Percentiles rank a stretch among this genome's conserved stretches.
Conservation (phyloP, 306 rosid species). For the Dalbergia cultrata region DNA sequence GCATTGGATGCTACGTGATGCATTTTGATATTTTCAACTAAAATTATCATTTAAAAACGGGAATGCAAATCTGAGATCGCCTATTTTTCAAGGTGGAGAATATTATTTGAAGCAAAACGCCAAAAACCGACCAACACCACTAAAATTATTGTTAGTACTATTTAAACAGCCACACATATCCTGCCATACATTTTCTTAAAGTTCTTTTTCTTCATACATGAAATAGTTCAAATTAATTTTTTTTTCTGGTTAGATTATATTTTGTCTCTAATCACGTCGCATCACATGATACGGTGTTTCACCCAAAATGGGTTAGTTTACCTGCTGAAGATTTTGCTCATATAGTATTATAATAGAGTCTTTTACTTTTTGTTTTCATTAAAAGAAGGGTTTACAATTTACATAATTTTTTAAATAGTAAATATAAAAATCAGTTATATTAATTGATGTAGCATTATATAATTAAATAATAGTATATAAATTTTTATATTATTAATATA, state of each 20-base stretch:
- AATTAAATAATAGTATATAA: no score
- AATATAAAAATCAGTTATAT: no score
- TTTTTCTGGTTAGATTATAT: not conserved
- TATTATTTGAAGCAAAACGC: conserved; percentile 28
- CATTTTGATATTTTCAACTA: conserved; percentile 23
- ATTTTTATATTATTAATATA: no score
- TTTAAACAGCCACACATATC: conserved; percentile 20
- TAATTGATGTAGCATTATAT: no score
- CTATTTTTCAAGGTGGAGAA: conserved; percentile 31
- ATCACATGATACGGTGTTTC: not conserved
- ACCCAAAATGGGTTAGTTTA: no score
- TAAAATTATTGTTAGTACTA: conserved; percentile 3
- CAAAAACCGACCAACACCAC: conserved; percentile 34
- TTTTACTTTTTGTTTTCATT: no score
- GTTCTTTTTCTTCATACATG: conserved; percentile 7
- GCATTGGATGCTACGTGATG: conserved; percentile 44
- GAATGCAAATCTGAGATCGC: conserved; percentile 52
- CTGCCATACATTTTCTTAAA: not conserved
- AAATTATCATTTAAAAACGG: not conserved
- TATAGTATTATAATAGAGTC: no score
- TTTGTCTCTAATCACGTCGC: conserved; percentile 29
- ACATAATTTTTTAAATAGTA: no score
- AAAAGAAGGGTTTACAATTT: no score
- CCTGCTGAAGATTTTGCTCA: no score
- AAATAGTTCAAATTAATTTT: conserved; percentile 31